These are phyloP conservation scores for Leccinum subgranulosum DNA, from an alignment of 768 basidiomycete species.

Conservation along the genomic window DNA sequence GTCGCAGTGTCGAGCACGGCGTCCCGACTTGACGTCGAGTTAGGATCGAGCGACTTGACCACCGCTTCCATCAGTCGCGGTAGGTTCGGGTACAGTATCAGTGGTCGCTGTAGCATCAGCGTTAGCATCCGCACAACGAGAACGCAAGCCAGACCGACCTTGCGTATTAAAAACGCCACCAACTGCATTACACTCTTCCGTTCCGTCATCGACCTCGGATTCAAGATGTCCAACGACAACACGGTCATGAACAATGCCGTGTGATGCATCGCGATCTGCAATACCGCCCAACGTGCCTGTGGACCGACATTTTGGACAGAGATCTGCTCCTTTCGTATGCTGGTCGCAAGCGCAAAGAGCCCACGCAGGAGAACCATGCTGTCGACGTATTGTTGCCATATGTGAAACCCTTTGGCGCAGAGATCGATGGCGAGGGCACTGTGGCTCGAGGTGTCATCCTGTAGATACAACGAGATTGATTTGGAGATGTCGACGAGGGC, in stretches of 20 bases:
- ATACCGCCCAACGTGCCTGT: slow-evolving; percentile 78
- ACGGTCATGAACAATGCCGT: slow-evolving; percentile 95
- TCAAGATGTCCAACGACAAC: slow-evolving; percentile 82
- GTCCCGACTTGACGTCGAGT: slow-evolving; percentile 69
- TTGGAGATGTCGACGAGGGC: slow-evolving; percentile 80
- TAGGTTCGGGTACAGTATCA: slow-evolving; percentile 79
- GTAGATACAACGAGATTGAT: slow-evolving; percentile 74
- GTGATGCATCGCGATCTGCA: slow-evolving; percentile 80
- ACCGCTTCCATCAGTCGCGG: slow-evolving; percentile 91
- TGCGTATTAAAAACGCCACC: slow-evolving; percentile 89
- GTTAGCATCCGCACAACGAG: background rate
- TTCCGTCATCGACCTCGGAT: slow-evolving; percentile 69
- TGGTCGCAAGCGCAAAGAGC: slow-evolving; percentile 79
- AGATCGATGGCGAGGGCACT: slow-evolving; percentile 81
- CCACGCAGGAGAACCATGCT: slow-evolving; percentile 84
- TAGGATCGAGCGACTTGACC: slow-evolving; percentile 94
- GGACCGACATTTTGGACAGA: slow-evolving; percentile 64
- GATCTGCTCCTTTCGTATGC: slow-evolving; percentile 64
- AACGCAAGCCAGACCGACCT: slow-evolving; percentile 41
- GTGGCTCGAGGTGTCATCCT: slow-evolving; percentile 66
- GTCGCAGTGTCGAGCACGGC: slow-evolving; percentile 89
- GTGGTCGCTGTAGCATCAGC: slow-evolving; percentile 55
- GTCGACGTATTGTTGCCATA: slow-evolving; percentile 95
- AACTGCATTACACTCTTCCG: slow-evolving; percentile 90
- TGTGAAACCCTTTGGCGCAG: slow-evolving; percentile 85